These are phyloP conservation scores for Diutina siamensis DNA, from an alignment of 1,139 yeast species.

Conservation along the genomic window DNA sequence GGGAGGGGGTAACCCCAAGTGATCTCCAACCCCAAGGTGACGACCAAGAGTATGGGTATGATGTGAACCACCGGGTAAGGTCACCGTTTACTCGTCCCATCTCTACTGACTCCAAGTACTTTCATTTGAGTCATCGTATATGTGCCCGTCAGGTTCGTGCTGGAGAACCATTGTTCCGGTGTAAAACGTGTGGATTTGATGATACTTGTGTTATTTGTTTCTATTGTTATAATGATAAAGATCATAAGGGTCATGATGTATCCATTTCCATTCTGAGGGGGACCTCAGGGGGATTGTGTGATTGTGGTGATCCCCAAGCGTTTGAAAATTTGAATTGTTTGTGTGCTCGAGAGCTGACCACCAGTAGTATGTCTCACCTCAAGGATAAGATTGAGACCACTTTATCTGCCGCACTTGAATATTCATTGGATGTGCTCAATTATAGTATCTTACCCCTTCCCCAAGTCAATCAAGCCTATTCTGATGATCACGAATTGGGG, in stretches of 20 bases:
- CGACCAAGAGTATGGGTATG: too few species aligned
- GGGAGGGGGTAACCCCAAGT: not conserved
- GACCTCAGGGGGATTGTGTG: conserved; percentile 57
- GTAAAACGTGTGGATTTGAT: conserved; percentile 52
- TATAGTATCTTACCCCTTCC: conserved; percentile 26
- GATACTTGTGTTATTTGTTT: conserved; percentile 66
- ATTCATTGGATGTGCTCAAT: conserved; percentile 35
- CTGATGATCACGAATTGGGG: too few species aligned
- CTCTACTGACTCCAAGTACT: not conserved
- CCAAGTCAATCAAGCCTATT: too few species aligned
- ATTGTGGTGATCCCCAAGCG: conserved; percentile 86
- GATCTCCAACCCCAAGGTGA: too few species aligned
- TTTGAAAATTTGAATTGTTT: conserved; percentile 52
- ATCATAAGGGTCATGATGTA: conserved; percentile 57
- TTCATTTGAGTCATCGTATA: conserved; percentile 27
- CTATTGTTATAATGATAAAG: conserved; percentile 55
- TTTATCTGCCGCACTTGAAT: conserved; percentile 31
- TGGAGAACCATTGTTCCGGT: conserved; percentile 58
- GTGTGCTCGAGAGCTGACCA: conserved; percentile 7
- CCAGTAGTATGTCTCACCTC: conserved; percentile 8
- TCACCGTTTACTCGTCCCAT: not conserved
- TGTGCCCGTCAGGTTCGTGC: conserved; percentile 51
- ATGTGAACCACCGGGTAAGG: too few species aligned
- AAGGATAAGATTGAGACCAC: conserved; percentile 17
- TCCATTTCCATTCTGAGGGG: conserved; percentile 39